phyloP scores from a whole-genome alignment of 108 stramenopile species.

The Nannochloropsis oceanica region DNA sequence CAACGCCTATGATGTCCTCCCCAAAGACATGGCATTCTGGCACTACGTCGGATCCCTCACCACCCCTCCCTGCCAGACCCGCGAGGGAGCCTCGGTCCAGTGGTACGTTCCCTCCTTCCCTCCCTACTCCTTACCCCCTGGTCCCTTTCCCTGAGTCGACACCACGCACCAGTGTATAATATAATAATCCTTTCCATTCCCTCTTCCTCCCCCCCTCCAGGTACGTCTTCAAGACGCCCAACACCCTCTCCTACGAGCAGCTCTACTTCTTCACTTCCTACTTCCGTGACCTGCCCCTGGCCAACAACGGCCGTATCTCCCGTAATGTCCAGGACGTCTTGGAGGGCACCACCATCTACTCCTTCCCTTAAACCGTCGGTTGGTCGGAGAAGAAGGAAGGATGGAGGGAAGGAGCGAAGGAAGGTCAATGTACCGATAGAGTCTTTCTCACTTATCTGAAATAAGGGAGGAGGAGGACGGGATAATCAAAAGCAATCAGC shows the following conservation, averaged over 20 bases:
- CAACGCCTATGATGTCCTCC: background rate
- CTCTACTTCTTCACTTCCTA: background rate
- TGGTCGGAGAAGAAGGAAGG: background rate
- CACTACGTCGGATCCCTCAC: slow-evolving; percentile 8
- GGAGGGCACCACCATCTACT: background rate
- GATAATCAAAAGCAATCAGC: no score
- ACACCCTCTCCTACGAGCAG: background rate
- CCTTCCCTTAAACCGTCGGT: background rate
- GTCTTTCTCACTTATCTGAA: no score
- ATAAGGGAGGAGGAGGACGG: no score
- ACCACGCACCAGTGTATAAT: background rate
- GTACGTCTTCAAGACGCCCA: background rate
- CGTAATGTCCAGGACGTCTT: background rate
- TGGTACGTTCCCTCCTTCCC: background rate
- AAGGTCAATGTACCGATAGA: background rate
- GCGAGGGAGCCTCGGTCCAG: background rate
- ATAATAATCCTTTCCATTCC: background rate
- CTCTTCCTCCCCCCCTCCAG: background rate
- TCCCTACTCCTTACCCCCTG: background rate
- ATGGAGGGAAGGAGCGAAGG: background rate
- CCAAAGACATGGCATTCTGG: background rate
- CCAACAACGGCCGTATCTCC: background rate
- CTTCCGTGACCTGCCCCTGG: background rate
- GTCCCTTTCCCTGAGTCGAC: background rate
- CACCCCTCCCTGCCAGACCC: slow-evolving; percentile 7